Evolutionary conservation across 1,284 basidiomycete genomes (phyloP), one percentile per base, ranked within the genome.

Genomic region (Rhodotorula sp.): DNA sequence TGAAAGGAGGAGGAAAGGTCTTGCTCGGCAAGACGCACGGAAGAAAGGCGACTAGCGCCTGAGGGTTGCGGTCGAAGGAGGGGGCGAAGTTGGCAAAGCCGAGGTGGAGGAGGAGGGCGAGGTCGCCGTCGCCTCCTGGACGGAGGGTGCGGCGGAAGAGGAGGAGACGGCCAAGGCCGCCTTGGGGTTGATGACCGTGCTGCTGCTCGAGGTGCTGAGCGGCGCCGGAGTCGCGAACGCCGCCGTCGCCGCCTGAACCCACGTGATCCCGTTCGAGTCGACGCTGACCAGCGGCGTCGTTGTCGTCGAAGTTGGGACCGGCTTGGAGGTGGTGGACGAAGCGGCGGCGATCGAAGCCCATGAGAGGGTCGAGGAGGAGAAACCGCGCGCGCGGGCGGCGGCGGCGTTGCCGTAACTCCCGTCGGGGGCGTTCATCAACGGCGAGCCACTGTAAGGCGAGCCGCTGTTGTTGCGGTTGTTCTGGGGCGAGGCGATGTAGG

Each of bases 401-500:
- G 58, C 58, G 21, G 58, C 58, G 58, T 60, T 46, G 43, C 58
- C 58, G 54, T 56, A 56, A 29, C 54, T 56, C 29, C 54, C 39
- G 5, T 59, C 21, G 21, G 23, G 39, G 39, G 58, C 34, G 58
- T n/a, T 12, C 26, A 20, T 43, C 39, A 43, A 16, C 43, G 63
- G 46, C 26, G 63, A 57, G 4, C n/a, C n/a, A 26, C 14, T 46
- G 46, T 47, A 47, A 8, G 47, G 59, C 6, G 46, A 29, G 0
- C 39, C 14, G 57, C 18, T 12, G 31, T 34, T 26, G 57, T 21
- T 18, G 15, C 51, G 4, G 5, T 10, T 20, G 51, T 18, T 14
- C 16, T n/a, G 23, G 62, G 51, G 26, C 21, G 48, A 5, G 49
- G 61, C 23, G 51, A 47, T 56, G n/a, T n/a, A 52, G 15, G 58